Percentiles rank a stretch among this genome's conserved stretches.
Evolutionary conservation across 148 eudicot genomes (phyloP).

Genomic region (Rheum nobile): DNA sequence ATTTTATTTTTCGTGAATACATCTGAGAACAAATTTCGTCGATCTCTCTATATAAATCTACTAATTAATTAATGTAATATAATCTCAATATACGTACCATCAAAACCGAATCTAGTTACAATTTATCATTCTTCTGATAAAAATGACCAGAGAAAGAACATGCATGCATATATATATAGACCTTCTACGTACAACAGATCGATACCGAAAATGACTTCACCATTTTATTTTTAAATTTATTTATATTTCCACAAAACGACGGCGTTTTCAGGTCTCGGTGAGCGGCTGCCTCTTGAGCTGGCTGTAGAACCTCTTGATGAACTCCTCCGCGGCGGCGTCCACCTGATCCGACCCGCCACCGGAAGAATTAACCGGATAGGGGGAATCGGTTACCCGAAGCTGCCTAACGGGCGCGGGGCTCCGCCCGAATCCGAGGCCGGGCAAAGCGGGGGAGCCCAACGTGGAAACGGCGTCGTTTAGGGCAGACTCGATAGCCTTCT

Average conservation of each 20-base stretch:
- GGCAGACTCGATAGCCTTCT: neutral
- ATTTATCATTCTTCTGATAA: slow-evolving; percentile 2
- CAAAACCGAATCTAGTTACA: slow-evolving; percentile 1
- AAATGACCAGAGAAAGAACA: neutral
- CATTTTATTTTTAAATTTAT: neutral
- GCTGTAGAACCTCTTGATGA: slow-evolving; percentile 2
- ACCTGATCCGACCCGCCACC: neutral
- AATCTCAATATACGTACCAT: neutral
- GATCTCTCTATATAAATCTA: neutral
- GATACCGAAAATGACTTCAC: neutral
- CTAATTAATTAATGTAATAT: too few relatives aligned
- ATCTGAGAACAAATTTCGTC: neutral
- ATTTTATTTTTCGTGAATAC: neutral
- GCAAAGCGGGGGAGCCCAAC: neutral
- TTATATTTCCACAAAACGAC: neutral
- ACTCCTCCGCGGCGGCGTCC: neutral
- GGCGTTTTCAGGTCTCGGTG: neutral
- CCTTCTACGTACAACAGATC: too few relatives aligned
- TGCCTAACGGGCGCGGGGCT: neutral
- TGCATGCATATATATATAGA: too few relatives aligned
- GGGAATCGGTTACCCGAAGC: slow-evolving; percentile 8
- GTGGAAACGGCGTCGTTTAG: neutral
- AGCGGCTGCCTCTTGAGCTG: neutral
- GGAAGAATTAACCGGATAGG: neutral
- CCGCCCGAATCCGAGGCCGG: neutral